Evolutionary conservation across 1,139 yeast genomes (phyloP).

Genomic region (Saccharomyces hybrid): DNA sequence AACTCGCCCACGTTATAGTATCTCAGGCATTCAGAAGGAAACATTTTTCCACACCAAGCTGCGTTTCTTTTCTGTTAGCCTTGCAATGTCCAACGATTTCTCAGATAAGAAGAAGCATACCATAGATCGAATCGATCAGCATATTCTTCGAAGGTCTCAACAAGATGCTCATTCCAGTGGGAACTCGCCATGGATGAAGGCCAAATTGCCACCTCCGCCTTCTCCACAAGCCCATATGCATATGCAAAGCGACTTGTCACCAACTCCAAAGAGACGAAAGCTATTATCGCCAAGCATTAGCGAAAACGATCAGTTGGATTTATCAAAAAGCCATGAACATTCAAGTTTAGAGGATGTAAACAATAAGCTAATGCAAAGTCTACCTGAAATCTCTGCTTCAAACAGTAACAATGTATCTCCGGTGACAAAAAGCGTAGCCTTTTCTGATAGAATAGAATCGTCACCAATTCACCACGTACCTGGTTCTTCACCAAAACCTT

Average conservation of each 20-base stretch:
- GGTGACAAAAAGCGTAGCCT: constrained; percentile 24
- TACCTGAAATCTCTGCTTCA: neutral
- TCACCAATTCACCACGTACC: constrained; percentile 16
- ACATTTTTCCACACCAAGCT: no score
- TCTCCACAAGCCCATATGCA: constrained; percentile 12
- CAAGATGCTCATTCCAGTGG: neutral
- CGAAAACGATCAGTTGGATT: neutral
- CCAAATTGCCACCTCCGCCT: constrained; percentile 5
- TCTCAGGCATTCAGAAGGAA: no score
- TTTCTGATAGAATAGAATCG: constrained; percentile 26
- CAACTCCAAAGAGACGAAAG: constrained; percentile 22
- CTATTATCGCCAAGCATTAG: neutral
- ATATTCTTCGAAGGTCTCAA: neutral
- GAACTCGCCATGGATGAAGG: neutral
- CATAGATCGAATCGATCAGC: neutral
- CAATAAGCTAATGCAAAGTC: neutral
- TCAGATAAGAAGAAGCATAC: neutral
- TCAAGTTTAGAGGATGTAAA: neutral
- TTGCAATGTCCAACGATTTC: neutral
- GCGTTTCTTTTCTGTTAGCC: no score
- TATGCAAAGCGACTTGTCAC: constrained; percentile 9
- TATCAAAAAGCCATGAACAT: neutral
- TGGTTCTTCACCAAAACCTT: constrained; percentile 23
- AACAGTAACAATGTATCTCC: constrained; percentile 16
- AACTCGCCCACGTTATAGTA: no score